Evolutionary conservation across 305 asterid species (phyloP).

Genomic region (Fraxinus xanthoxyloides): DNA sequence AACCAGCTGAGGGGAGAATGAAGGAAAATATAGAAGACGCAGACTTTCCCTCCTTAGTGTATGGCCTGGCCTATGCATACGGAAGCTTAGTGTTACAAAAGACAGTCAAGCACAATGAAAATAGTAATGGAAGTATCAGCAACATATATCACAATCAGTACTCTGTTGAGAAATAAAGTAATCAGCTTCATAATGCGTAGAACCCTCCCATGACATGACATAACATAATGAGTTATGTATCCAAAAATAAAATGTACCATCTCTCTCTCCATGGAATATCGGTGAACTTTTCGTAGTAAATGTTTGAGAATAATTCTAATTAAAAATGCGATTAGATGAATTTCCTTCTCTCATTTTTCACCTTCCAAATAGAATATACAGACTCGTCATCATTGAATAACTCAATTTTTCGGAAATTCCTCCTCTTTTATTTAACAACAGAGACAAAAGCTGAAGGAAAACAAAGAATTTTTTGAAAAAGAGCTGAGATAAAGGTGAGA

Average conservation of each 20-base stretch:
- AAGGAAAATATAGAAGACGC: slow-evolving; percentile 52
- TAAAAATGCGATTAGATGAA: neutral
- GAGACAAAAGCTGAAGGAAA: neutral
- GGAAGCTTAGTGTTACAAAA: slow-evolving; percentile 36
- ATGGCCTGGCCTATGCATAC: slow-evolving; percentile 60
- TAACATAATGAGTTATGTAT: neutral
- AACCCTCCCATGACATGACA: neutral
- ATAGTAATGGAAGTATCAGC: slow-evolving; percentile 1
- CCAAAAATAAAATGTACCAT: neutral
- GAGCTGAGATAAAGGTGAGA: neutral
- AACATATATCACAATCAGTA: neutral
- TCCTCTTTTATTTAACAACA: neutral
- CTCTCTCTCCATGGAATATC: neutral
- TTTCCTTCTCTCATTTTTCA: neutral
- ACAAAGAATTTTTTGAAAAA: neutral
- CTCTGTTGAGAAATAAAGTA: neutral
- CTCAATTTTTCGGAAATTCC: neutral
- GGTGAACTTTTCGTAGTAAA: neutral
- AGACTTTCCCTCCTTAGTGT: slow-evolving; percentile 60
- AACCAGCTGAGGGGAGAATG: slow-evolving; percentile 55
- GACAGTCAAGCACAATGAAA: slow-evolving; percentile 1
- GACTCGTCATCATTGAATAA: neutral
- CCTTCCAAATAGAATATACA: neutral
- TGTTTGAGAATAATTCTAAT: neutral
- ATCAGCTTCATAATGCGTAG: neutral